Conservation (phyloP, 441 rosid species). For the Aleurites moluccanus region DNA sequence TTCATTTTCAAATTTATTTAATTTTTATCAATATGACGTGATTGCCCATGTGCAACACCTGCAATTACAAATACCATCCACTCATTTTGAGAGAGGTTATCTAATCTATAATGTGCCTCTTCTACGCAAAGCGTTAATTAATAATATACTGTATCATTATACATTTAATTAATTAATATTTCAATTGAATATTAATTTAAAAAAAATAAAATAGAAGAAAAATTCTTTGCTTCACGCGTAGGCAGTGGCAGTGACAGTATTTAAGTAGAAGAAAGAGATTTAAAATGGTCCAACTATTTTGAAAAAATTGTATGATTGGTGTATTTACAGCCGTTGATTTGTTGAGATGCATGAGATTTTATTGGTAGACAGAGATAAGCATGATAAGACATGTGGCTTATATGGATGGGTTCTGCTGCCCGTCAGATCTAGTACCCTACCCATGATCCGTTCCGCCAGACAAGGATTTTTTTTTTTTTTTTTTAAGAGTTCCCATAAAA, state of each 20-base stretch:
- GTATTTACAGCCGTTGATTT: background rate
- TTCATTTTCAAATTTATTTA: background rate
- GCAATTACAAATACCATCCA: conserved; percentile 1
- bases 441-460: background rate
- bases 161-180: too few species aligned
- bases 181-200: too few species aligned
- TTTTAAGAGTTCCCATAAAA: too few species aligned
- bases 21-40: background rate
- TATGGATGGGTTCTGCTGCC: background rate
- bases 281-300: too few species aligned
- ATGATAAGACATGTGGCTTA: conserved; percentile 16
- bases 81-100: conserved; percentile 2
- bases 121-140: background rate
- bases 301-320: background rate
- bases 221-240: background rate
- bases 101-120: background rate
- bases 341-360: background rate
- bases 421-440: background rate
- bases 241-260: too few species aligned
- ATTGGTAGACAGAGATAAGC: conserved; percentile 10
- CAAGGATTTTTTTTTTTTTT: too few species aligned
- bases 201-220: background rate
- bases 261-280: too few species aligned
- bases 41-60: background rate
- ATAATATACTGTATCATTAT: too few species aligned